Base-by-base conservation (phyloP, 257 asterid genomes). In the Misopates orontium region DNA sequence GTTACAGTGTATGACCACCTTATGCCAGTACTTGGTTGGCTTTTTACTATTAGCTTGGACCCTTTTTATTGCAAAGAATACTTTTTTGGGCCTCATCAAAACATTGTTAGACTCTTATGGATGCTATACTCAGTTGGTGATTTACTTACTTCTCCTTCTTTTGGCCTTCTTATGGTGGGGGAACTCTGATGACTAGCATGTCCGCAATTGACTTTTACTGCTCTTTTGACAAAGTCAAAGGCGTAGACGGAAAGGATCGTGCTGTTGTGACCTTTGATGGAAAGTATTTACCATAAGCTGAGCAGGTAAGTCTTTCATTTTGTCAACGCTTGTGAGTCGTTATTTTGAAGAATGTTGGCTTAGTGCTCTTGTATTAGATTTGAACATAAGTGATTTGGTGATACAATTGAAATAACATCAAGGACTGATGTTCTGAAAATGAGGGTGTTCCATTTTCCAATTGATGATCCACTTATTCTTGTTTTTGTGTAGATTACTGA, bases 131-230 rank as follows among this genome's bases (percentile, higher is more conserved):
- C 19, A 22, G 44, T 25, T 25, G n/a, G 52, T 53, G 53, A 66
- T n/a, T 69, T 49, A 66, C 64, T 14, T 59, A 20, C 6, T 50
- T 62, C 53, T 66, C n/a, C 17, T 58, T 52, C 18, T 60, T 39
- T 56, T 20, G n/a, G 10, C 69, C 24, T 47, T 50, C 56, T 60
- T 52, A 32, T 61, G 60, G 67, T 59, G 23, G 25, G 69, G 64
- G 28, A 50, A 60, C 71, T 66, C 62, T 60, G 10, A 66, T 73
- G 68, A 52, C 44, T 61, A 92, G 98, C 80, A 93, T 93, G 98
- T 93, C 98, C 12, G 95, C 98, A 48, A 90, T 93, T 63, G 97
- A 93, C 87, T 93, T 93, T 85, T 93, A 75, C 80, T 89, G 97
- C 80, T 85, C 98, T 0, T 97, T 93, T 32, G 98, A 92, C 69